Conservation (phyloP, 805 yeast species). For the Hermanozyma aechmeae region DNA sequence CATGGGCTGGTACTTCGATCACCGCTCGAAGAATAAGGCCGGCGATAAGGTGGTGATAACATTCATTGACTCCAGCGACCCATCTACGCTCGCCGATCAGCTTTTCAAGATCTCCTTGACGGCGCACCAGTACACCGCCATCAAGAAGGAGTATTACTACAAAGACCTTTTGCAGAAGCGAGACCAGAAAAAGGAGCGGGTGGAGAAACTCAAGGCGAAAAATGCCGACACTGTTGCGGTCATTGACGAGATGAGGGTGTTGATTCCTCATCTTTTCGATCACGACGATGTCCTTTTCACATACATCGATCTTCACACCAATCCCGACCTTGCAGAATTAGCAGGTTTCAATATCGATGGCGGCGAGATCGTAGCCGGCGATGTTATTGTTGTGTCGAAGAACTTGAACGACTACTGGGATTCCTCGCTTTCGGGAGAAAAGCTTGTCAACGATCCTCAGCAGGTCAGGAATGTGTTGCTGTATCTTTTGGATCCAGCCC, state of each 20-base stretch:
- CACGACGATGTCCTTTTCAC: slow-evolving; percentile 34
- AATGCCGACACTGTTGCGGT: slow-evolving; percentile 35
- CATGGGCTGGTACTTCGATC: slow-evolving; percentile 25
- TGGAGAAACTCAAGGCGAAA: slow-evolving; percentile 33
- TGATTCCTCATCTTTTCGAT: slow-evolving; percentile 40
- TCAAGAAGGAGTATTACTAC: slow-evolving; percentile 32
- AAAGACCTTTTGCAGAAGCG: slow-evolving; percentile 17
- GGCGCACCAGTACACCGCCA: slow-evolving; percentile 40
- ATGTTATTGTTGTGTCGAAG: slow-evolving; percentile 43
- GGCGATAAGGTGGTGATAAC: slow-evolving; percentile 41
- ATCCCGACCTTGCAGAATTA: slow-evolving; percentile 17
- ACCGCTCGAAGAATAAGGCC: slow-evolving; percentile 9
- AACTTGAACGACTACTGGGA: slow-evolving; percentile 28
- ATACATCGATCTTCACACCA: slow-evolving; percentile 40
- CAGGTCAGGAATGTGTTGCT: slow-evolving; percentile 25
- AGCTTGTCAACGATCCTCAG: slow-evolving; percentile 24
- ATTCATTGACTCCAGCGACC: slow-evolving; percentile 34
- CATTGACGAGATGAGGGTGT: slow-evolving; percentile 38
- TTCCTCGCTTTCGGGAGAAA: slow-evolving; percentile 25
- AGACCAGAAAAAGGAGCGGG: slow-evolving; percentile 32
- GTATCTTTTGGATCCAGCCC: slow-evolving; percentile 26
- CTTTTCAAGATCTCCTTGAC: slow-evolving; percentile 31
- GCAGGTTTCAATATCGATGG: slow-evolving; percentile 26
- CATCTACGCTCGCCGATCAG: slow-evolving; percentile 20
- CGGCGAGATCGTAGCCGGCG: slow-evolving; percentile 38